Conservation (phyloP, 2,329 filamentous ascomycete species). For the Colletotrichum australisinense region DNA sequence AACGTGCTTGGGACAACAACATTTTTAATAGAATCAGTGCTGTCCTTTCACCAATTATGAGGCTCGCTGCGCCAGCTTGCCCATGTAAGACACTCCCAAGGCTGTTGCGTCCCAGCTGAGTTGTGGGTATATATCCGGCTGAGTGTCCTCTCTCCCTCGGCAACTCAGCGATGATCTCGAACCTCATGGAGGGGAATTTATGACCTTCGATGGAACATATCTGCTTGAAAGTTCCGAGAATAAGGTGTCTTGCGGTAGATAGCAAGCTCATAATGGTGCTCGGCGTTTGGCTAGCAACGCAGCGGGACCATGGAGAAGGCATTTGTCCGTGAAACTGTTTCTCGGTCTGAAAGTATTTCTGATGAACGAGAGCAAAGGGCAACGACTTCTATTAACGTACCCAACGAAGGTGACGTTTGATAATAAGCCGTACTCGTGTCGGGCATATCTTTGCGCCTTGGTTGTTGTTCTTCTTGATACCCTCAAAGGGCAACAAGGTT, state of each 20-base stretch:
- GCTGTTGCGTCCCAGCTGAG: no score
- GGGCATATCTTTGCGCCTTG: conserved; percentile 44
- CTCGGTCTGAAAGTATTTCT: not conserved
- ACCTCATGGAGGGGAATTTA: conserved; percentile 52
- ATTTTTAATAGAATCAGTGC: no score
- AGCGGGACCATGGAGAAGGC: not conserved
- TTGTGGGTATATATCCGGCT: no score
- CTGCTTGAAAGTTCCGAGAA: not conserved
- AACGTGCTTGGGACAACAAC: no score
- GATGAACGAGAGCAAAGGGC: conserved; percentile 33
- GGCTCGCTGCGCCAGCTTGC: no score
- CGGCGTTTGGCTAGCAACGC: not conserved
- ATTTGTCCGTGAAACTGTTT: conserved; percentile 29
- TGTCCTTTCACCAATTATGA: no score
- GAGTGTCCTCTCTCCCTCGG: no score
- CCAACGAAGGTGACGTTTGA: conserved; percentile 52
- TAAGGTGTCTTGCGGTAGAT: not conserved
- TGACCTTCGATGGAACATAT: conserved; percentile 42
- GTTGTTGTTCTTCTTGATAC: conserved; percentile 43
- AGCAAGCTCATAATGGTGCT: not conserved
- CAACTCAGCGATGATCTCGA: not conserved
- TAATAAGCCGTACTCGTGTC: conserved; percentile 52
- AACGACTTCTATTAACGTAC: conserved; percentile 55
- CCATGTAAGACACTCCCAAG: no score
- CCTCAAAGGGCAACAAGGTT: conserved; percentile 42